Evolutionary conservation across 2,329 filamentous ascomycete genomes (phyloP).

Genomic region (Microascus cirrosus): DNA sequence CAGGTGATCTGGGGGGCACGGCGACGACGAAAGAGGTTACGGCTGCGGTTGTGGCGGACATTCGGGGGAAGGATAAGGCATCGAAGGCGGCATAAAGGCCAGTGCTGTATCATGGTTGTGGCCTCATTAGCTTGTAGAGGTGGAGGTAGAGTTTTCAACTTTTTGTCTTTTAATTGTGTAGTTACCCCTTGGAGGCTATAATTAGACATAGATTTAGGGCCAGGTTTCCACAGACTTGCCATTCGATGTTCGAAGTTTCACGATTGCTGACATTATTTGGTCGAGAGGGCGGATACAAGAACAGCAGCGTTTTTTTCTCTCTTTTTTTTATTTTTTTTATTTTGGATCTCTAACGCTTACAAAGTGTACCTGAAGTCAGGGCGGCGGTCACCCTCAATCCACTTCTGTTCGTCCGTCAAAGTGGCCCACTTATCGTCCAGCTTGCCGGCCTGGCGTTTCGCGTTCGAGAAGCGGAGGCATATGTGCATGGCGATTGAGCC

Average conservation of each 20-base stretch:
- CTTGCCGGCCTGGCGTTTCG: constrained; percentile 47
- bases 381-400: constrained; percentile 56
- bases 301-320: no score
- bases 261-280: no score
- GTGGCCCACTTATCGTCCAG: constrained; percentile 56
- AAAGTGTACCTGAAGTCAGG: constrained; percentile 63
- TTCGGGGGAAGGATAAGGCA: constrained; percentile 9
- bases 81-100: neutral
- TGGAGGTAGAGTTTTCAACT: no score
- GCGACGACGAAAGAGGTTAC: constrained; percentile 23
- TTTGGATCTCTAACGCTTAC: constrained; percentile 20
- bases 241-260: no score
- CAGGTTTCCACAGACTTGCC: no score
- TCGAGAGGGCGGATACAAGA: no score
- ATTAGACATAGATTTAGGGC: no score
- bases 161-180: no score
- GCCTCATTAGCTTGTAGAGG: no score
- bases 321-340: no score
- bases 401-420: constrained; percentile 49
- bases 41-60: constrained; percentile 16
- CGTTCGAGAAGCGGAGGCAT: constrained; percentile 57
- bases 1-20: constrained; percentile 40
- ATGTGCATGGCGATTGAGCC: constrained; percentile 57
- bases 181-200: no score
- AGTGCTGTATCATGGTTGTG: no score